A percentile compares a stretch with the other conserved stretches of the same genome.
phyloP scores from a whole-genome alignment of 768 basidiomycete genomes.

The Pulveroboletus frians region DNA sequence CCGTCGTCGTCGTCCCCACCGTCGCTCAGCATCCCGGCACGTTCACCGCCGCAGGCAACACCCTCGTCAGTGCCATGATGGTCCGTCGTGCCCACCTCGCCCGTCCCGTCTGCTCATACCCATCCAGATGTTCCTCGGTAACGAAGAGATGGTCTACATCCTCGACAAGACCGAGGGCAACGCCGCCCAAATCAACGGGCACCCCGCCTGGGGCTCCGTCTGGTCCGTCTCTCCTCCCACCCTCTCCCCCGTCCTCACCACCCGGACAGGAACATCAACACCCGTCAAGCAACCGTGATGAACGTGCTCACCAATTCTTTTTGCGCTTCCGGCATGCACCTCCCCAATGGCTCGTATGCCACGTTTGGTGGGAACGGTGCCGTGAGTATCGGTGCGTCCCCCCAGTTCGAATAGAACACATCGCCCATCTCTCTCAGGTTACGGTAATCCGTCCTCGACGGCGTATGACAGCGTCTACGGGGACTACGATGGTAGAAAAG shows the following conservation, averaged over 20 bases:
- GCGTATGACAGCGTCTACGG: slow-evolving; percentile 58
- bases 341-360: slow-evolving; percentile 70
- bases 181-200: slow-evolving; percentile 54
- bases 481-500: slow-evolving; percentile 74
- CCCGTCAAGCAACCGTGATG: slow-evolving; percentile 20
- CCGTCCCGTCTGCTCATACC: background rate
- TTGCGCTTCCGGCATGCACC: slow-evolving; percentile 76
- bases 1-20: slow-evolving; percentile 1
- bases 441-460: slow-evolving; percentile 26
- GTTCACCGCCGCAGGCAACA: slow-evolving; percentile 23
- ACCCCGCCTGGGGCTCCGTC: slow-evolving; percentile 69
- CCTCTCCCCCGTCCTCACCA: background rate
- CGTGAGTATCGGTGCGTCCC: slow-evolving; percentile 40
- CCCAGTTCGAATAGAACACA: slow-evolving; percentile 16
- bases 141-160: slow-evolving; percentile 76
- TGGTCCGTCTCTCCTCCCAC: slow-evolving; percentile 36
- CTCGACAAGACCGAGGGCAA: slow-evolving; percentile 86
- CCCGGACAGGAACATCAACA: slow-evolving; percentile 17
- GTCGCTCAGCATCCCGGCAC: slow-evolving; percentile 16
- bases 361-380: slow-evolving; percentile 77
- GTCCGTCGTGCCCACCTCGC: slow-evolving; percentile 23
- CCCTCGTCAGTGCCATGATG: slow-evolving; percentile 50
- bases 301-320: slow-evolving; percentile 61
- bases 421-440: slow-evolving; percentile 30
- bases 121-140: slow-evolving; percentile 70